Evolutionary conservation across 139 green algal genomes (phyloP), one percentile per base, ranked within the genome.

Genomic region (Closterium sp.): DNA sequence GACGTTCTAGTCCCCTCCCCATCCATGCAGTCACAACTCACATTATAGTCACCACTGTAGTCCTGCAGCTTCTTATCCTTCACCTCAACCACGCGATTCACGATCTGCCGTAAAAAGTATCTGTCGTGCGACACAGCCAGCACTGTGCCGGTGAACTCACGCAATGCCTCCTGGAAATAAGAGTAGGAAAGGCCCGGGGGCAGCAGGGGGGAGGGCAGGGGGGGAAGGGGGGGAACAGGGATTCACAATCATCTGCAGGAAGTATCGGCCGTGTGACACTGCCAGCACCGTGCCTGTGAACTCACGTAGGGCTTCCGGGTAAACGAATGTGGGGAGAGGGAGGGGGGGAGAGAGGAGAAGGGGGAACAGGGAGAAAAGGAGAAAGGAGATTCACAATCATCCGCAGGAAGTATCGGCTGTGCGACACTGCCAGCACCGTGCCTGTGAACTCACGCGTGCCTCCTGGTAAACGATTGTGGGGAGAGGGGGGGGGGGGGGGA

Each of bases 221-320:
- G 76, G n/a, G 3, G n/a, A 2, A 85, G 3, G 8, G 76, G n/a
- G 28, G n/a, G 2, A 33, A 85, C 12, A 85, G 8, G 4, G 95
- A 8, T 97, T 99, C 9, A 98, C 97, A 36, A 99, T 98, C 90
- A 97, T 95, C n/a, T 95, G 94, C 64, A 99, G 91, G 94, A 99
- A 99, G 96, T 99, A 99, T 84, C 98, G 95, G 95, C 99, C 98
- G 92, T 99, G 98, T 1, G 95, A 98, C 30, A 99, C 98, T 1
- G 97, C 97, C 91, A 99, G 97, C 83, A 99, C 97, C 5, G 96
- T 95, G 34, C 98, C 98, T 91, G 98, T 86, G 34, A 66, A 66
- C 86, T 69, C 86, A 23, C 86, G 25, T 25, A 99, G 94, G 30
- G 98, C 98, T 91, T 99, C 96, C 95, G 84, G 89, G 64, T 10